Base-by-base conservation (phyloP, 495 filamentous ascomycete genomes). In the Pyrenula aspistea region DNA sequence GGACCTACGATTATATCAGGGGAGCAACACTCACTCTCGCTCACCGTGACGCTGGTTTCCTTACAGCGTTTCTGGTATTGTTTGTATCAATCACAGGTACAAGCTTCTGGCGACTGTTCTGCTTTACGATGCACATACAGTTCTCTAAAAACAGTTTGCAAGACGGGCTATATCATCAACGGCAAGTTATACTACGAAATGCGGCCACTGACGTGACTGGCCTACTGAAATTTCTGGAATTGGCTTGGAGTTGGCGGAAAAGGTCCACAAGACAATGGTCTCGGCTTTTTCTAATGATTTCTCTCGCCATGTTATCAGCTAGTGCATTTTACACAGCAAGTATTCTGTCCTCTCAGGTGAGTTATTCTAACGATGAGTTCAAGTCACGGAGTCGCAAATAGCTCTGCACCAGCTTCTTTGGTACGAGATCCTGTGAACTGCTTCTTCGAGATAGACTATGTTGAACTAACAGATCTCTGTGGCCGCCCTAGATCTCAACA, bases 21-120 rank as follows among this genome's bases (percentile, higher is more conserved):
- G 62, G 62, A 12, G 42, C 60, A 12, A 64, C 62, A 8, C 52
- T 62, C 12, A 64, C 62, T 1, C 55, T 64, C 21, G 51, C 51
- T 1, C 55, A 54, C 1, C 47, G 56, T 12, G 36, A 57, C 20
- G 52, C 56, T 22, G 25, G 51, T 12, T 48, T 62, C 1, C 25
- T 65, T 2, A 60, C 61, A 22, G 62, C 62, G 12, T 58, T 65
- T 24, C 3, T 62, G 1, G 57, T 58, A n/a, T 55, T 65, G n/a
- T 65, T 53, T 23, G 57, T 64, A 2, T 48, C 57, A 15, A 19
- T 55, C 2, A 56, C 59, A 10, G 56, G 54, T 53, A 55, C 23
- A 1, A 36, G 58, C 21, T 60, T 62, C 22, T 65, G 62, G 60
- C 4, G 31, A 42, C 31, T 42, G 8, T 42, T 42, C 15, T 42